Base-by-base conservation (phyloP, 2,329 filamentous ascomycete species). In the Epichloe bromicola region DNA sequence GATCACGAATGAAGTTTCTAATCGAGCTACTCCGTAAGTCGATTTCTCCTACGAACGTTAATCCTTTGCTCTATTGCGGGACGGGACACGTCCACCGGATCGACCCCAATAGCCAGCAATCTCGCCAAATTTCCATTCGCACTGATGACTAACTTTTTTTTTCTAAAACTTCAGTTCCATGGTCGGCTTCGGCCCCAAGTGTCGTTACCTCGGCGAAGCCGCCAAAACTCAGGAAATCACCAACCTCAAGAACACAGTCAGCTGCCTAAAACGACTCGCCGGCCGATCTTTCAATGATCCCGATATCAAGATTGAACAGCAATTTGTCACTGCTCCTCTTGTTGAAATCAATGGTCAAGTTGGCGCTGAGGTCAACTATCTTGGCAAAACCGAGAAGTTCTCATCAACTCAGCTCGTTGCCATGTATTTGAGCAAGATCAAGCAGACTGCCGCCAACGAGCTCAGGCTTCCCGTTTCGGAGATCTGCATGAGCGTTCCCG, bases 221-320 rank as follows among this genome's bases (percentile, higher is more conserved):
- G 93, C 93, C 60, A 97, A 97, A 82, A 97, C 91, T 60, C 91
- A 96, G 74, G 93, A 98, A 74, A 94, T 95, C 67, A 95, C 91
- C 65, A 98, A 98, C 78, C 82, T 97, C 65, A 98, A 97, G 78
- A 98, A 98, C 80, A 98, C 93, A 60, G 87, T 98, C 73, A 78
- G 82, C 69, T 90, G 82, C 59, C 80, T 98, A 63, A 95, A 95
- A 76, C 88, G 93, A 64, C 83, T 98, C 61, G 85, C 86, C 65
- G 93, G 93, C 65, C 88, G 93, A 66, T 76, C 79, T 56, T 79
- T 91, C 72, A 84, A 78, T 68, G 93, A 98, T 66, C 89, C 93
- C 66, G 93, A 98, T 78, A 78, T 95, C 57, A 80, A 89, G 72
- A 79, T 93, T 65, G 93, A 98, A 79, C 86, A 95, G 73, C 79